phyloP scores from a whole-genome alignment of 1,284 basidiomycete genomes.

The Bjerkandera adusta region DNA sequence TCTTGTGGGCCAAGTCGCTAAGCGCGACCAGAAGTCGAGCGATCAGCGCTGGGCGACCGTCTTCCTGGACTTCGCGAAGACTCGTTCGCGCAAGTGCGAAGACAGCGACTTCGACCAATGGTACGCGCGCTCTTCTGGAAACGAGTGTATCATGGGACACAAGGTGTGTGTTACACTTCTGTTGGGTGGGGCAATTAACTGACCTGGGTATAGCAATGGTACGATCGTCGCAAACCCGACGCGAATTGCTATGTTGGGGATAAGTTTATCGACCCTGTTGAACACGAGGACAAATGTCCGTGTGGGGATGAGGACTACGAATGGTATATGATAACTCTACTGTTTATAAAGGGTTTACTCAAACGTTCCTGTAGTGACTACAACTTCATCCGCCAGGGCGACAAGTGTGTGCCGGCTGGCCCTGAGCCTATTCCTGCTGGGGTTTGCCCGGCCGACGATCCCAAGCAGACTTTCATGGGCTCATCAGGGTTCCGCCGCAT shows the following conservation, averaged over 20 bases:
- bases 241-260: slow-evolving; percentile 92
- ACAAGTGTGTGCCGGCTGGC: slow-evolving; percentile 77
- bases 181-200: not conserved
- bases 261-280: slow-evolving; percentile 85
- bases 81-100: slow-evolving; percentile 69
- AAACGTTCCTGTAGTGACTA: slow-evolving; percentile 66
- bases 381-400: slow-evolving; percentile 76
- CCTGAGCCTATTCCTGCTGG: slow-evolving; percentile 85
- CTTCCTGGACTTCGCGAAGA: slow-evolving; percentile 82
- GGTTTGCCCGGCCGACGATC: slow-evolving; percentile 55
- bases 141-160: slow-evolving; percentile 93
- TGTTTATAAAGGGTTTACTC: not conserved
- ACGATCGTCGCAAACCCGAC: slow-evolving; percentile 79
- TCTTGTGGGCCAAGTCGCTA: slow-evolving; percentile 74
- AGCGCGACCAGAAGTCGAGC: slow-evolving; percentile 53
- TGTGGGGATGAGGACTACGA: slow-evolving; percentile 92
- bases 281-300: slow-evolving; percentile 79
- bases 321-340: slow-evolving; percentile 53
- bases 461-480: slow-evolving; percentile 72
- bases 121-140: slow-evolving; percentile 72
- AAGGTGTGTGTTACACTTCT: slow-evolving; percentile 50
- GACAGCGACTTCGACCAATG: slow-evolving; percentile 84
- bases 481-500: slow-evolving; percentile 93
- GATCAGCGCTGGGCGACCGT: slow-evolving; percentile 72
- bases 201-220: slow-evolving; percentile 78